These are phyloP conservation scores for Silene uniflora DNA, from an alignment of 148 eudicot genomes.

Conservation along the genomic window DNA sequence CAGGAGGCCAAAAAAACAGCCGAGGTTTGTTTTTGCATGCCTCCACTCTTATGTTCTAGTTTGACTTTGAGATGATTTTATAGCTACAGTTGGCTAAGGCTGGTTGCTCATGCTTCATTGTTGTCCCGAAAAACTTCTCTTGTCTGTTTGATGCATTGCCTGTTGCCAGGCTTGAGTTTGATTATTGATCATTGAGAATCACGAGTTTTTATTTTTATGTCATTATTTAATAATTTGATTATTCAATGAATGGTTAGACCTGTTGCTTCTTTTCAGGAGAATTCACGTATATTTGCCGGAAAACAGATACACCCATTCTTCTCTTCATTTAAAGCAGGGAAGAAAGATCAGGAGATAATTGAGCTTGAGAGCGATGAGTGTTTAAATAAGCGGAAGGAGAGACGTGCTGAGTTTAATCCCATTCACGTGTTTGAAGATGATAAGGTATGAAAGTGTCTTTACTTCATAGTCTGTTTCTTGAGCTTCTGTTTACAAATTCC, in stretches of 20 bases:
- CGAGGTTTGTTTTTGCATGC: slow-evolving; percentile 48
- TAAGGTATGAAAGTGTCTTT: slow-evolving; percentile 39
- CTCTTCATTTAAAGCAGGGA: slow-evolving; percentile 52
- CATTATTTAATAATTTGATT: not conserved
- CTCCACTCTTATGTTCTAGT: not conserved
- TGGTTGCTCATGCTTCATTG: slow-evolving; percentile 9
- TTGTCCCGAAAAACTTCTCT: not conserved
- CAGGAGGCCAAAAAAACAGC: slow-evolving; percentile 76
- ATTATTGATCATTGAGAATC: not conserved
- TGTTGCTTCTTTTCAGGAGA: slow-evolving; percentile 56
- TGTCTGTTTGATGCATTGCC: slow-evolving; percentile 13
- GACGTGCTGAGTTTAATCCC: slow-evolving; percentile 44
- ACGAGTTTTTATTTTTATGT: not conserved
- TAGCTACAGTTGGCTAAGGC: not conserved
- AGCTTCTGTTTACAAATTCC: not conserved
- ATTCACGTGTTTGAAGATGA: slow-evolving; percentile 75
- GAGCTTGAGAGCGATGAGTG: slow-evolving; percentile 38
- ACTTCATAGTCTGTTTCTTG: slow-evolving; percentile 6
- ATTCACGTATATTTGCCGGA: slow-evolving; percentile 79
- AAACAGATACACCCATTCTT: slow-evolving; percentile 91
- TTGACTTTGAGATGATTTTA: slow-evolving; percentile 7
- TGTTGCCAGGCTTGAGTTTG: not conserved
- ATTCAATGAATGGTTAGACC: not conserved
- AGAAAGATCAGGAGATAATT: slow-evolving; percentile 41
- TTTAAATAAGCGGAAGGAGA: slow-evolving; percentile 37